A percentile compares a stretch with the other conserved stretches of the same genome.
Conservation (phyloP, 352 stramenopile genomes). For the Pythium plurisporium region DNA sequence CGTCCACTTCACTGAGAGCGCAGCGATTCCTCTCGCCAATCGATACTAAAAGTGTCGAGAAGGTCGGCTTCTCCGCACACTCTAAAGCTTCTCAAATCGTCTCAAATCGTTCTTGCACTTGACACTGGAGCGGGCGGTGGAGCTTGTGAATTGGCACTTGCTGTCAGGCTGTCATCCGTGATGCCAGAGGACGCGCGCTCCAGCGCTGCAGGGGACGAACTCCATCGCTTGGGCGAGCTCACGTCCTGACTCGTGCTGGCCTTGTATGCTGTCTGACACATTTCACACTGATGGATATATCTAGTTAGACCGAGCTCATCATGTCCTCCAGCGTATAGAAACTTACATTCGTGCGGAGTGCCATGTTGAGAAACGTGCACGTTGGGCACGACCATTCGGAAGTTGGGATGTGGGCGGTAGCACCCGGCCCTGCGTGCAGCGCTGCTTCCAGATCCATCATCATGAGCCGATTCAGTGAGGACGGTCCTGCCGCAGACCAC, state of each 20-base stretch:
- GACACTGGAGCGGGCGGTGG: slow-evolving; percentile 3
- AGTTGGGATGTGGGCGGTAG: slow-evolving; percentile 34
- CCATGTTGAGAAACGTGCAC: slow-evolving; percentile 66
- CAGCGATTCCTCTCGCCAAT: too few relatives aligned
- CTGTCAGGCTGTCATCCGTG: slow-evolving; percentile 14
- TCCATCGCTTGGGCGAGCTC: slow-evolving; percentile 17
- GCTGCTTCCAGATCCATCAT: slow-evolving; percentile 56
- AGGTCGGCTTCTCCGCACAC: too few relatives aligned
- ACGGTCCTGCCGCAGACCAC: slow-evolving; percentile 31
- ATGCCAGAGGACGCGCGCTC: neutral
- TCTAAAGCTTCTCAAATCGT: too few relatives aligned
- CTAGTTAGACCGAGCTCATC: too few relatives aligned
- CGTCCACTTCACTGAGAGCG: too few relatives aligned
- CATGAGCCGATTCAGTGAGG: slow-evolving; percentile 39
- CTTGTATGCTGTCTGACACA: slow-evolving; percentile 25
- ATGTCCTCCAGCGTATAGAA: too few relatives aligned
- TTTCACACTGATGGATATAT: slow-evolving; percentile 32
- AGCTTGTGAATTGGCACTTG: slow-evolving; percentile 2
- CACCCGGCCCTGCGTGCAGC: slow-evolving; percentile 36
- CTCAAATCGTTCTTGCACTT: slow-evolving; percentile 13
- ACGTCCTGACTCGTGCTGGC: neutral
- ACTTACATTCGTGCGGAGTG: slow-evolving; percentile 56
- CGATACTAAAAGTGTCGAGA: too few relatives aligned
- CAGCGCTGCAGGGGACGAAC: slow-evolving; percentile 17
- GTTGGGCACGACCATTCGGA: slow-evolving; percentile 50